Evolutionary conservation across 2,329 filamentous ascomycete genomes (phyloP), one percentile per base, ranked within the genome.

Genomic region (Scedosporium aurantiacum): DNA sequence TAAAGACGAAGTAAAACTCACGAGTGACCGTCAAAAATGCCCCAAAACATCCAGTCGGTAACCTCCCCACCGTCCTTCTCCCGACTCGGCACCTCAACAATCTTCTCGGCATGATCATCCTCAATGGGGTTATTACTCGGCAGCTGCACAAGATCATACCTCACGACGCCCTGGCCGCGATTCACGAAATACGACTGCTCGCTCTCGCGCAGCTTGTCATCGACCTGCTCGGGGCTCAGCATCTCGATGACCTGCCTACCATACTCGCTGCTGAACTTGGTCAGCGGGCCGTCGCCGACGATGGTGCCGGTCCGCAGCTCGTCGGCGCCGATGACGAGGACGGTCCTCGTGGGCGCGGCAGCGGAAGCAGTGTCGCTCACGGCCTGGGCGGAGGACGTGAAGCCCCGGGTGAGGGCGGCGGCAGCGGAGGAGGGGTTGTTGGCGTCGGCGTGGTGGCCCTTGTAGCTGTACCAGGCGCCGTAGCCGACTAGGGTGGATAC

Each of bases 21-120:
- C 90, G 90, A 90, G 74, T 99, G 94, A 0, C 94, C 94, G 71
- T 99, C 94, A 73, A 97, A 99, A 18, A 99, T 92, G 62, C 92
- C 94, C 94, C 95, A 99, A 73, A 99, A 99, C 91, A 97, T 97
- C 94, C 94, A 99, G 74, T 99, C 95, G 64, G 83, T 90, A 18
- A 81, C 79, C 43, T 80, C 72, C 40, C 71, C 67, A 23, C 70
- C 68, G 25, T 68, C 70, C 40, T 65, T 68, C 75, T 70, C 82
- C 75, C 68, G 82, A 60, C 82, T 81, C 4, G 90, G 88, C 7
- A 97, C 85, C 73, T 97, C 90, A 56, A 99, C 91, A 69, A 97
- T 97, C 81, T 96, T 96, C 77, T 99, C 94, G 60, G 92, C 90
- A 71, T 99, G 94, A 70, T 99, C 95, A 70, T 99, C 94, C 76